Conservation (phyloP, 2,329 filamentous ascomycete species). For the Mycosphaerella sp. region DNA sequence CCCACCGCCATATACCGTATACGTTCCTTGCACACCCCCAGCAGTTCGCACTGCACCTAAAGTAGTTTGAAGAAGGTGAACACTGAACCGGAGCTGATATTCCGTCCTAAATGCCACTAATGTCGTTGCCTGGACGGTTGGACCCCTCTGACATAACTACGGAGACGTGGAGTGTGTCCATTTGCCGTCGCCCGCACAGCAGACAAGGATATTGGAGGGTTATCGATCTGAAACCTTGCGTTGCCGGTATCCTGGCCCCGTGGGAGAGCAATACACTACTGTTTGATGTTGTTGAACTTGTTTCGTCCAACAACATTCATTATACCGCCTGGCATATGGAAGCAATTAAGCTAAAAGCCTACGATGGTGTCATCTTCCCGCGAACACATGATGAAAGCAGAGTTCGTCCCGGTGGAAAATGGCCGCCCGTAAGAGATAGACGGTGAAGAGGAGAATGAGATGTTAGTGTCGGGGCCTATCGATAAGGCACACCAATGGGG, state of each 20-base stretch:
- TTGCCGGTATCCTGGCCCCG: not conserved
- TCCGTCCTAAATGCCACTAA: not conserved
- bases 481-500: no score
- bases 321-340: no score
- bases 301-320: no score
- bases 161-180: not conserved
- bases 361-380: no score
- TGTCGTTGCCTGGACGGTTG: not conserved
- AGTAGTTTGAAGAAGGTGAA: not conserved
- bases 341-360: no score
- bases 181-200: not conserved
- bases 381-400: no score
- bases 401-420: no score
- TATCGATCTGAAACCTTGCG: not conserved
- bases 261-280: not conserved
- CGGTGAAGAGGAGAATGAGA: no score
- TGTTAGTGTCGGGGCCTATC: no score
- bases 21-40: conserved; percentile 2
- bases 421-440: no score
- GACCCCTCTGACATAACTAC: not conserved
- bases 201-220: not conserved
- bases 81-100: no score
- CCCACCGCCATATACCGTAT: conserved; percentile 2
- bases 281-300: no score
- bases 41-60: not conserved